These are phyloP conservation scores for Podosphaera leucotricha DNA, from an alignment of 2,329 filamentous ascomycete genomes.

Conservation along the genomic window DNA sequence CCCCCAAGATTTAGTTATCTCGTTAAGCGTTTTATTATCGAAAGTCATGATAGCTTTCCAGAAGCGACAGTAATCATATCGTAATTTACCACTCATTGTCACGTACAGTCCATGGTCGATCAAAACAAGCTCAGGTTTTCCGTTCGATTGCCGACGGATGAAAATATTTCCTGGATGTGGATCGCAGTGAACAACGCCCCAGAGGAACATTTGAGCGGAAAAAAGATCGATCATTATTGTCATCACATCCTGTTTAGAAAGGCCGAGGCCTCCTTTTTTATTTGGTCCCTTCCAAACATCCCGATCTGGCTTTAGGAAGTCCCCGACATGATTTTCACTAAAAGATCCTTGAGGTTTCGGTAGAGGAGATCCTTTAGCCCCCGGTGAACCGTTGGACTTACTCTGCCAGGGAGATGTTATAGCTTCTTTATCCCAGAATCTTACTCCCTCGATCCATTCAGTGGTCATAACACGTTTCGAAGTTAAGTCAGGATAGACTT, in stretches of 20 bases:
- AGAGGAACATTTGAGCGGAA: constrained; percentile 94
- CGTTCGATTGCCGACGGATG: constrained; percentile 60
- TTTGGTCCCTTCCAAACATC: constrained; percentile 49
- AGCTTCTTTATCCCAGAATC: constrained; percentile 75
- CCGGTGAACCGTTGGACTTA: constrained; percentile 53
- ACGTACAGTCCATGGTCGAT: constrained; percentile 97
- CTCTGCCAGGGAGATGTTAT: constrained; percentile 60
- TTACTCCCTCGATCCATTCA: constrained; percentile 91
- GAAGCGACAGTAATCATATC: constrained; percentile 67
- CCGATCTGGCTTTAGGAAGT: constrained; percentile 56
- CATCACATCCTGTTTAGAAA: constrained; percentile 74
- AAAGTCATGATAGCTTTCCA: constrained; percentile 91
- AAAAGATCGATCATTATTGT: constrained; percentile 91
- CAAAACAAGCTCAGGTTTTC: constrained; percentile 72
- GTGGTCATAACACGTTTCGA: constrained; percentile 73
- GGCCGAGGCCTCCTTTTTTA: constrained; percentile 57
- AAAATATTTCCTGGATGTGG: constrained; percentile 97
- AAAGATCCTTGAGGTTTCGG: constrained; percentile 12
- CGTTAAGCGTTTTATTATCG: constrained; percentile 56
- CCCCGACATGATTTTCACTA: constrained; percentile 24
- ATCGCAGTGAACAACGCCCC: constrained; percentile 88
- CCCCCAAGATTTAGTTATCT: constrained; percentile 62
- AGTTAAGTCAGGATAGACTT: constrained; percentile 60
- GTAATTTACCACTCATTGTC: constrained; percentile 62
- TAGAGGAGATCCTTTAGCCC: constrained; percentile 44